Conservation (phyloP, 140 eudicot species). For the Oenanthe javanica region DNA sequence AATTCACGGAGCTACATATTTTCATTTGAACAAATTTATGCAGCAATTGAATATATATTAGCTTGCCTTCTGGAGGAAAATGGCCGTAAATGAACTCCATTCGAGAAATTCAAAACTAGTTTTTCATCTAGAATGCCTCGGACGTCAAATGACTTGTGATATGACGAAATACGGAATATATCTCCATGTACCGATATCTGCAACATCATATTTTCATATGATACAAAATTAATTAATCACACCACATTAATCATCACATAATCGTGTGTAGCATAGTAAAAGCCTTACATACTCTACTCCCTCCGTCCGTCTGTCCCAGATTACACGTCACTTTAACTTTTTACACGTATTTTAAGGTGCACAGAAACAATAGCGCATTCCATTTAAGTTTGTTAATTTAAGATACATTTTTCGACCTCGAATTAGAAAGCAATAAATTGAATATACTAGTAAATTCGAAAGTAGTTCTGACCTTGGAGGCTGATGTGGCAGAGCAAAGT, state of each 20-base stretch:
- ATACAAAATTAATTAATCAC: too few species aligned
- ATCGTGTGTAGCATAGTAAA: neutral
- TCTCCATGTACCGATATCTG: slow-evolving; percentile 52
- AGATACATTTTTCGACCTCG: too few species aligned
- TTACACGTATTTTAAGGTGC: too few species aligned
- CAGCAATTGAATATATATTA: slow-evolving; percentile 1
- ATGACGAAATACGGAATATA: slow-evolving; percentile 22
- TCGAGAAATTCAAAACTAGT: slow-evolving; percentile 18
- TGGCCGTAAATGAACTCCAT: slow-evolving; percentile 23
- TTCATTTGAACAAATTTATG: slow-evolving; percentile 12
- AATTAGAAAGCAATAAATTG: too few species aligned
- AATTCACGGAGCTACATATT: neutral
- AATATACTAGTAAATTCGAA: neutral
- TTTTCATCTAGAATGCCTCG: slow-evolving; percentile 35
- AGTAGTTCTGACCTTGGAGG: neutral
- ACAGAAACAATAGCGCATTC: too few species aligned
- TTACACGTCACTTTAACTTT: too few species aligned
- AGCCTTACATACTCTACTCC: neutral
- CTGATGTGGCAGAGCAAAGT: slow-evolving; percentile 1
- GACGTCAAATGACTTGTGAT: slow-evolving; percentile 28
- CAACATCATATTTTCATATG: slow-evolving; percentile 12
- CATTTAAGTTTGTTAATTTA: too few species aligned
- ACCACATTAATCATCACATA: neutral
- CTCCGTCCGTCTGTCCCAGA: too few species aligned
- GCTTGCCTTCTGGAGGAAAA: slow-evolving; percentile 29